These are phyloP conservation scores for Salix suchowensis DNA, from an alignment of 345 rosid genomes.

Conservation along the genomic window DNA sequence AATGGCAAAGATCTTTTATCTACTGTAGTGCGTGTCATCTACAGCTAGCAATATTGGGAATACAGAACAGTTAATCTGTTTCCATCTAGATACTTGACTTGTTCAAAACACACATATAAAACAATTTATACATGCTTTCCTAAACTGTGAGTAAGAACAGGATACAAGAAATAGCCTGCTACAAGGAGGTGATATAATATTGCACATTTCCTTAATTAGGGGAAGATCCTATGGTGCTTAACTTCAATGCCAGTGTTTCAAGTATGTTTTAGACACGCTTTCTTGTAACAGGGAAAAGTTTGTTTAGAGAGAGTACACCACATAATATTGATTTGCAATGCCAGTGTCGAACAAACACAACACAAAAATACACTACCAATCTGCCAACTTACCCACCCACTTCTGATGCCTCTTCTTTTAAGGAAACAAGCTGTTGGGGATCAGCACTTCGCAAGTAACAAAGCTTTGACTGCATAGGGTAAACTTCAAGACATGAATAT, in stretches of 20 bases:
- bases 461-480: constrained; percentile 59
- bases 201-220: background rate
- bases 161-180: background rate
- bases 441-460: constrained; percentile 68
- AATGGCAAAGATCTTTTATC: too few relatives aligned
- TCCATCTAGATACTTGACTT: too few relatives aligned
- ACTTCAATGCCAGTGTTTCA: background rate
- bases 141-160: background rate
- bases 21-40: too few relatives aligned
- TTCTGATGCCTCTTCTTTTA: constrained; percentile 80
- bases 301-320: background rate
- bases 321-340: background rate
- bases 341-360: background rate
- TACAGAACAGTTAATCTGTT: too few relatives aligned
- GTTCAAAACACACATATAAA: too few relatives aligned
- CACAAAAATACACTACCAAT: background rate
- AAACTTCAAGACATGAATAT: constrained; percentile 11
- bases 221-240: background rate
- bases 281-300: background rate
- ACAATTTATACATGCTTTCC: too few relatives aligned
- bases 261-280: background rate
- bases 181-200: background rate
- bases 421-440: constrained; percentile 44
- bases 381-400: constrained; percentile 78
- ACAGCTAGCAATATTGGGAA: too few relatives aligned